A percentile compares a stretch with the other conserved stretches of the same genome.
Conservation (phyloP, 768 basidiomycete genomes). For the Suillus lakei region DNA sequence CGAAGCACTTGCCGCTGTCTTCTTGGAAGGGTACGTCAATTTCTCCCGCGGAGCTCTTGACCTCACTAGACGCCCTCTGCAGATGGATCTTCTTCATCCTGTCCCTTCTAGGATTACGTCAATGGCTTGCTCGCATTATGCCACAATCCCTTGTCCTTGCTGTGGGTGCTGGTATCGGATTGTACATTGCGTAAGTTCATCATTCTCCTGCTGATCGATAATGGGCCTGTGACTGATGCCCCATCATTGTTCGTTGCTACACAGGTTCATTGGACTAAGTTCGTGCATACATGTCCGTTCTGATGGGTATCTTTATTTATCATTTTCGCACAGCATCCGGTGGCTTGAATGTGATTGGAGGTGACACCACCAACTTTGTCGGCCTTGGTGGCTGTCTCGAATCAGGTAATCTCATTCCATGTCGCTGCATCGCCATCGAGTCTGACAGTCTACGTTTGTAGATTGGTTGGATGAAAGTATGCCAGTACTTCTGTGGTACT, state of each 20-base stretch:
- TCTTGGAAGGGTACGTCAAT: conserved; percentile 75
- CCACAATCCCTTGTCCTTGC: conserved; percentile 86
- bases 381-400: conserved; percentile 76
- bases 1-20: conserved; percentile 85
- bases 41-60: not conserved
- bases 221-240: conserved; percentile 15
- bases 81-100: conserved; percentile 85
- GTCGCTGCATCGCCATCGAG: conserved; percentile 13
- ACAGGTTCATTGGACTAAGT: conserved; percentile 79
- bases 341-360: conserved; percentile 79
- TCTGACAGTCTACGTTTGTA: conserved; percentile 12
- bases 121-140: conserved; percentile 90
- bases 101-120: conserved; percentile 82
- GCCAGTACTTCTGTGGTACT: conserved; percentile 61
- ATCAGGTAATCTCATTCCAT: conserved; percentile 38
- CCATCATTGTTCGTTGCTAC: conserved; percentile 12
- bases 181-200: conserved; percentile 77
- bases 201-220: conserved; percentile 8
- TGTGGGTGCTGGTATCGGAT: conserved; percentile 85
- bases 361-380: conserved; percentile 70
- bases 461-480: conserved; percentile 52
- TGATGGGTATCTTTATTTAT: conserved; percentile 4
- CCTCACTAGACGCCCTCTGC: conserved; percentile 3
- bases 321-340: conserved; percentile 48
- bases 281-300: conserved; percentile 20